Base-by-base conservation (phyloP, 805 yeast species). In the Saccharomyces eubayanus region DNA sequence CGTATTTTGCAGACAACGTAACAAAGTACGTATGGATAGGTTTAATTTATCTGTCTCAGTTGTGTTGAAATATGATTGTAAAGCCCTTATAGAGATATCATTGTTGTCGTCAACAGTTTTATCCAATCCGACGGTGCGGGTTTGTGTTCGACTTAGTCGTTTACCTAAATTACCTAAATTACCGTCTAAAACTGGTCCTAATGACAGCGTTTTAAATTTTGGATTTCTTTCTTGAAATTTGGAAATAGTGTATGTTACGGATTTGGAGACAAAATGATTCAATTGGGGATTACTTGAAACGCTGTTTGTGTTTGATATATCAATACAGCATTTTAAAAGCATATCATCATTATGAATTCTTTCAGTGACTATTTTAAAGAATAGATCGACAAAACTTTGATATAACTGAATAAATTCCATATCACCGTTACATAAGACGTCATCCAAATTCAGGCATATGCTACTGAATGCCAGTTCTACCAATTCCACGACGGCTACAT, bases 341-440 rank as follows among this genome's bases (percentile, higher is more conserved):
- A 68, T 54, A 31, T 64, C 69, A 52, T 65, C 66, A 51, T 68
- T 65, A 31, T 62, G 64, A 20, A 63, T 46, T 48, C 54, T 60
- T 31, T 59, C 60, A 21, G 54, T 59, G 11, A 59, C 64, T 9
- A 68, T 56, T 40, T 64, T 59, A 30, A 71, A 62, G 51, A 69
- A 71, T 10, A 55, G 24, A 12, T 69, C 67, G 6, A 70, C 57
- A 48, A 74, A 77, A 60, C 46, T 56, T 16, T 66, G 69, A 65
- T 83, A 85, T 47, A 69, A 58, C 29, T 71, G 71, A 9, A 81
- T 78, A 63, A 84, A 86, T 28, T 67, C 74, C 47, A 77, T 72
- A 68, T 87, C 89, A 45, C 90, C 90, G 30, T 80, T 74, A 61
- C 85, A 81, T 53, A 87, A 72, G 9, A 81, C 82, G 14, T 79